phyloP scores from a whole-genome alignment of 768 basidiomycete genomes.

The Lyophyllum atratum region DNA sequence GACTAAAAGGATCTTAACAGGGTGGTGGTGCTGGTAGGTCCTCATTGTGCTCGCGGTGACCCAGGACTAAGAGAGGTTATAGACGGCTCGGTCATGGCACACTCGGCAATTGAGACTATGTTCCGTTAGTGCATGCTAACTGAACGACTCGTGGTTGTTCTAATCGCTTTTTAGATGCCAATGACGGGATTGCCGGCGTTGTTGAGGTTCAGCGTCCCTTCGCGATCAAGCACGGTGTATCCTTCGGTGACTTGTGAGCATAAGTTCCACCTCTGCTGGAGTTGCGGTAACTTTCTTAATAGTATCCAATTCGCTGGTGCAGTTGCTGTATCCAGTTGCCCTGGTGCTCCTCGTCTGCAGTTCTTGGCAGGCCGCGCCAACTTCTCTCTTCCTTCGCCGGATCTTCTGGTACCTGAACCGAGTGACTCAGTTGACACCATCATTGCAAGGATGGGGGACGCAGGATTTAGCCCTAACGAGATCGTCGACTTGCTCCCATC shows the following conservation, averaged over 20 bases:
- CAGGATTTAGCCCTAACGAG: slow-evolving; percentile 33
- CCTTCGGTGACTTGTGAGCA: slow-evolving; percentile 38
- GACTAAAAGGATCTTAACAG: neutral
- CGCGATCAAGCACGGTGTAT: slow-evolving; percentile 29
- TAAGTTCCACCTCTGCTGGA: neutral
- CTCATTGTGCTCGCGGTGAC: neutral
- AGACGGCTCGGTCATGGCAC: slow-evolving; percentile 29
- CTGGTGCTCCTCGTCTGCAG: slow-evolving; percentile 37
- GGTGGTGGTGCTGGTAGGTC: slow-evolving; percentile 22
- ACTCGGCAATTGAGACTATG: slow-evolving; percentile 22
- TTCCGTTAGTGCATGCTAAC: slow-evolving; percentile 14
- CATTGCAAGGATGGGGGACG: slow-evolving; percentile 33
- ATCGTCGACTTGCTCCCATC: slow-evolving; percentile 35
- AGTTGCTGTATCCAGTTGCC: slow-evolving; percentile 37
- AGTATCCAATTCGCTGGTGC: slow-evolving; percentile 37
- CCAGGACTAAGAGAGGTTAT: neutral
- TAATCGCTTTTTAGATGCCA: slow-evolving; percentile 17
- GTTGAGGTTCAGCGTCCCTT: slow-evolving; percentile 30
- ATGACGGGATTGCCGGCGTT: slow-evolving; percentile 32
- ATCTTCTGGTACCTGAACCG: slow-evolving; percentile 36
- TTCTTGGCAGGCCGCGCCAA: slow-evolving; percentile 40
- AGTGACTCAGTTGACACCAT: slow-evolving; percentile 26
- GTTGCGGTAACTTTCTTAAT: neutral
- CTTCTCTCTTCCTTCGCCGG: slow-evolving; percentile 26
- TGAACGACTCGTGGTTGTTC: neutral